Evolutionary conservation across 1,139 yeast genomes (phyloP).

Genomic region (Geotrichum aggregatum): DNA sequence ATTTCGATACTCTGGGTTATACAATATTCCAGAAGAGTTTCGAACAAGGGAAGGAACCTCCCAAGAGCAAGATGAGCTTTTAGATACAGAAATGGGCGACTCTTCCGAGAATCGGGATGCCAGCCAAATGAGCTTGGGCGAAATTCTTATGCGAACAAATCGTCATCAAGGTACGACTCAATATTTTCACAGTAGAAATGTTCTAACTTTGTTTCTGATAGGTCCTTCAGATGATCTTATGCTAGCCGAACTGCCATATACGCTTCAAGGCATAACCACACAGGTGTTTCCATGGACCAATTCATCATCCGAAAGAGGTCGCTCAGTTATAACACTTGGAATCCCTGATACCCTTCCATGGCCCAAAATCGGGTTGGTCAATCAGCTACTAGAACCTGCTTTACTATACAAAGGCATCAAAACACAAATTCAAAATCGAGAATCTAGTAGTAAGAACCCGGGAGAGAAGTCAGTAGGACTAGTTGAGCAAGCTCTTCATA

Average conservation of each 20-base stretch:
- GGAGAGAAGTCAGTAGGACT: conserved; percentile 37
- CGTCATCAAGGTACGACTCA: conserved; percentile 15
- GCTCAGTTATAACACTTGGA: conserved; percentile 22
- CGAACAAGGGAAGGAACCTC: background rate
- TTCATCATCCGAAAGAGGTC: conserved; percentile 27
- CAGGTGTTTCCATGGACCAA: conserved; percentile 50
- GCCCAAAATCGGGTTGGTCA: conserved; percentile 56
- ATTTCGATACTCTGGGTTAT: conserved; percentile 11
- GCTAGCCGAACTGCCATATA: conserved; percentile 57
- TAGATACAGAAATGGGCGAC: conserved; percentile 6
- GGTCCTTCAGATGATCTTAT: conserved; percentile 49
- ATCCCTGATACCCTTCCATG: conserved; percentile 55
- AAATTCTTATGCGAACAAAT: conserved; percentile 15
- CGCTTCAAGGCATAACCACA: conserved; percentile 71
- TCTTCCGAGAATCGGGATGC: conserved; percentile 1
- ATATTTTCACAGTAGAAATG: background rate
- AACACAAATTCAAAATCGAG: conserved; percentile 33
- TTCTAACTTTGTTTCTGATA: conserved; percentile 14
- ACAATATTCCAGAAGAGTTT: conserved; percentile 18
- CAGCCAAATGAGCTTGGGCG: conserved; percentile 16
- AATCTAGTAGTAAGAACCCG: conserved; percentile 4
- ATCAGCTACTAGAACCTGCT: conserved; percentile 66
- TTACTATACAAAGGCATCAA: conserved; percentile 54
- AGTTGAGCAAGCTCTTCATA: conserved; percentile 58
- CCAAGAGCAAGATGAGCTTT: background rate